Base-by-base conservation (phyloP, 306 rosid genomes). In the Morella rubra region DNA sequence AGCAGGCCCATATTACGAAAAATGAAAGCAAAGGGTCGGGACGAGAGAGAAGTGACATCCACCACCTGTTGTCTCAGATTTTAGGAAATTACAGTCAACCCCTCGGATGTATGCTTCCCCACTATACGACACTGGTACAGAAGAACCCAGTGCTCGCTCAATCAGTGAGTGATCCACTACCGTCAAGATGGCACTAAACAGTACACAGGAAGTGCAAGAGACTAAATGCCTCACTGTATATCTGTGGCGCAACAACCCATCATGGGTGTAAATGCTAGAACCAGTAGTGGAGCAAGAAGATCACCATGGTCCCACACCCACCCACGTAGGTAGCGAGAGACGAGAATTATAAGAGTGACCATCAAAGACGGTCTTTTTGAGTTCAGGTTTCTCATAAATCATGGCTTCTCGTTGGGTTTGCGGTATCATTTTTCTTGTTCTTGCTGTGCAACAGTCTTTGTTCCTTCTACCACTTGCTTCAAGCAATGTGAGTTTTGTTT, bases 401-500 rank as follows among this genome's bases (percentile, higher is more conserved):
- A 88, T 88, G 91, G 86, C 82, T 80, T 55, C 68, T 59, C 65
- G 70, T 55, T 80, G 80, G 82, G 59, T 72, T 47, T 66, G 64
- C 20, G 62, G 44, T 76, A 44, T 84, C 61, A 24, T 70, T 75
- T 77, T 72, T 13, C 24, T 75, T 18, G 68, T 86, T 76, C 76
- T 85, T 77, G 49, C 55, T 70, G 68, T 76, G 78, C 81, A 75
- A 60, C 72, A 45, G 37, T 70, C 69, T 76, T 80, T 76, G 62
- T 46, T 84, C 51, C 44, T 75, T 73, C 70, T 75, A 45, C 74
- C 80, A 74, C 46, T 82, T 78, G 85, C 81, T 71, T 73, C 85
- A 46, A 71, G 76, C 80, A 88, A 86, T 73, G 92, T 88, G 81
- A 81, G 82, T 77, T n/a, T 45, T 65, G 44, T 74, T 61, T 24